Percentiles rank a stretch among this genome's conserved stretches.
Conservation (phyloP, 495 filamentous ascomycete genomes). For the Penicillium egyptiacum region DNA sequence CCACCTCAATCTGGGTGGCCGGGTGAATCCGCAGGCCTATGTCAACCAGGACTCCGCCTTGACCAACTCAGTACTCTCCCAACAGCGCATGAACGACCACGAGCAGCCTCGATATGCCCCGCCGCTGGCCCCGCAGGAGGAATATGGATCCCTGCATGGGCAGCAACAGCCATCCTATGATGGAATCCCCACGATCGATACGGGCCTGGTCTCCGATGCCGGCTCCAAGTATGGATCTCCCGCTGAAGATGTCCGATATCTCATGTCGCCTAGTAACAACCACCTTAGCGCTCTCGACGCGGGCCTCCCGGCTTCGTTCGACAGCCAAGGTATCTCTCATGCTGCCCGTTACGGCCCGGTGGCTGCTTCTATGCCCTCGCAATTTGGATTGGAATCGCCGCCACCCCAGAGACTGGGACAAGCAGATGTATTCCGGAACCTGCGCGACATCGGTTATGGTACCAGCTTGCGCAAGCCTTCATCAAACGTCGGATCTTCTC, state of each 20-base stretch:
- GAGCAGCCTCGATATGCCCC: slow-evolving; percentile 41
- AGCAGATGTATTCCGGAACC: slow-evolving; percentile 71
- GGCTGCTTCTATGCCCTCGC: slow-evolving; percentile 87
- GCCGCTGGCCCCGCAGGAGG: slow-evolving; percentile 41
- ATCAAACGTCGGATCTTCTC: slow-evolving; percentile 64
- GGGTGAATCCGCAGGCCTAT: slow-evolving; percentile 67
- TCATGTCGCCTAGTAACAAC: slow-evolving; percentile 66
- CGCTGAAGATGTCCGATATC: slow-evolving; percentile 65
- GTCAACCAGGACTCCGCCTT: slow-evolving; percentile 71
- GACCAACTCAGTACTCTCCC: slow-evolving; percentile 77
- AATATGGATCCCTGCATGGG: slow-evolving; percentile 46
- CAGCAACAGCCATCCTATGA: slow-evolving; percentile 48
- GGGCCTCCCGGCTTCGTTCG: slow-evolving; percentile 91
- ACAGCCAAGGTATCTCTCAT: slow-evolving; percentile 92
- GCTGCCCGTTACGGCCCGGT: slow-evolving; percentile 87
- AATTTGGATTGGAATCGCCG: slow-evolving; percentile 89
- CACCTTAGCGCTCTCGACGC: slow-evolving; percentile 87
- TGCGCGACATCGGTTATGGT: slow-evolving; percentile 86
- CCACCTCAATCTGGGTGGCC: slow-evolving; percentile 67
- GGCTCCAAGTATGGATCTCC: slow-evolving; percentile 89
- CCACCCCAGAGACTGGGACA: slow-evolving; percentile 58
- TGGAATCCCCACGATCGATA: slow-evolving; percentile 73
- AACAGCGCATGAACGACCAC: slow-evolving; percentile 59
- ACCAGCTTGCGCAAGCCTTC: slow-evolving; percentile 55
- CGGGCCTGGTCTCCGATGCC: slow-evolving; percentile 71